phyloP scores from a whole-genome alignment of 495 filamentous ascomycete species.

The Schizothecium vesticola region DNA sequence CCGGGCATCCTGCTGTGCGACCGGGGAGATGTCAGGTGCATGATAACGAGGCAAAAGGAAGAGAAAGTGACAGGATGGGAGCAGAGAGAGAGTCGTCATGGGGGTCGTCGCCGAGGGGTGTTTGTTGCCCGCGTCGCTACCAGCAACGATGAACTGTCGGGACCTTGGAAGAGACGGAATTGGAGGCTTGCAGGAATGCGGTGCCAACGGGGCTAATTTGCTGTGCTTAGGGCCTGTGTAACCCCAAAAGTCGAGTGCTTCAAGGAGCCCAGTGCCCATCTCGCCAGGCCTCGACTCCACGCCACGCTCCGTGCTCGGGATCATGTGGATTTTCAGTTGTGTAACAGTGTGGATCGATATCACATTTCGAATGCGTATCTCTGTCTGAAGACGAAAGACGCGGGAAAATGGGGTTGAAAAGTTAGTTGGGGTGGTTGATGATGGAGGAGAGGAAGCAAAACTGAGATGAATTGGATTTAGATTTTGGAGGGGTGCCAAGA shows the following conservation, averaged over 20 bases:
- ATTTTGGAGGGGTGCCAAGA: background rate
- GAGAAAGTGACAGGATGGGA: background rate
- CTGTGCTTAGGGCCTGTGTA: background rate
- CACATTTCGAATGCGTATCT: background rate
- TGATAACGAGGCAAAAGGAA: background rate
- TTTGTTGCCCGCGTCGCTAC: background rate
- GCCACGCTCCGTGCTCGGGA: background rate
- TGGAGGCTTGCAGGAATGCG: background rate
- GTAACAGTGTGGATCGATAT: background rate
- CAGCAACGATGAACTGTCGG: background rate
- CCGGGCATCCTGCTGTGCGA: background rate
- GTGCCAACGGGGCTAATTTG: too few species aligned
- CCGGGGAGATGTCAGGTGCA: background rate
- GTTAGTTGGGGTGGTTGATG: background rate
- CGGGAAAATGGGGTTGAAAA: background rate
- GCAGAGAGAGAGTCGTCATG: too few species aligned
- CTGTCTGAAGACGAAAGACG: background rate
- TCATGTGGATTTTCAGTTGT: background rate
- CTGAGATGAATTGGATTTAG: background rate
- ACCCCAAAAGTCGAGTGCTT: background rate
- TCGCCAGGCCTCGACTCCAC: background rate
- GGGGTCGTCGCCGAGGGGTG: background rate
- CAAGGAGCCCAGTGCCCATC: background rate
- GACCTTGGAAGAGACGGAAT: background rate
- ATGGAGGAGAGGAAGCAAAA: background rate